Conservation (phyloP, 257 asterid species). For the Apocynum venetum region DNA sequence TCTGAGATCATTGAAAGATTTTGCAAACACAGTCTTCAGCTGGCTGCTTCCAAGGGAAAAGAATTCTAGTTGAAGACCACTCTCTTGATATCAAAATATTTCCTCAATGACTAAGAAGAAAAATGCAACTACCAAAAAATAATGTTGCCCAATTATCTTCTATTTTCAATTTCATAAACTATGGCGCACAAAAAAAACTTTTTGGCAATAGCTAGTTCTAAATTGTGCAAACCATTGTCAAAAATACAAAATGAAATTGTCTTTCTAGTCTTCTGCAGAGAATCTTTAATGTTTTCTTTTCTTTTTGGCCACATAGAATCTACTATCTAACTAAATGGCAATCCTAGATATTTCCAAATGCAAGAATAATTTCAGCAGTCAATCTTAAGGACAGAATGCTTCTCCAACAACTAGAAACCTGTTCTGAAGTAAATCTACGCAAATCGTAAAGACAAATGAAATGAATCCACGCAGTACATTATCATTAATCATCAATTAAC, state of each 20-base stretch:
- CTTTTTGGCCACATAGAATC: not conserved
- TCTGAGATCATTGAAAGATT: not conserved
- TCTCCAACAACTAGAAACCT: not conserved
- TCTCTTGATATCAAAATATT: not conserved
- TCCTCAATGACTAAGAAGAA: not conserved
- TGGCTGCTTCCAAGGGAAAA: not conserved
- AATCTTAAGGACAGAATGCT: not conserved
- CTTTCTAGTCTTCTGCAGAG: not conserved
- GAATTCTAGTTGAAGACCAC: not conserved
- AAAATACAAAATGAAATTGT: not conserved
- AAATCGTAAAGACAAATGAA: not conserved
- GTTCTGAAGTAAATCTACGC: not conserved
- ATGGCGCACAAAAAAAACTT: not conserved
- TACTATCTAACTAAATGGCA: not conserved
- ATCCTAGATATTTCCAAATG: not conserved
- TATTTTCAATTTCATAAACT: not conserved
- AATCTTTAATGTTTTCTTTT: not conserved
- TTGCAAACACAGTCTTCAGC: not conserved
- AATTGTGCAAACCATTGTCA: not conserved
- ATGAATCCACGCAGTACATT: not conserved
- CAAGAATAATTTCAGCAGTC: not conserved
- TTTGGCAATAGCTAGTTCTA: not conserved
- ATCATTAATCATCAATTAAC: not conserved
- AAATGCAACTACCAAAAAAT: not conserved
- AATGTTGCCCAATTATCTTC: not conserved